These are phyloP conservation scores for Camellia oleifera DNA, from an alignment of 179 eudicot genomes.

Conservation along the genomic window DNA sequence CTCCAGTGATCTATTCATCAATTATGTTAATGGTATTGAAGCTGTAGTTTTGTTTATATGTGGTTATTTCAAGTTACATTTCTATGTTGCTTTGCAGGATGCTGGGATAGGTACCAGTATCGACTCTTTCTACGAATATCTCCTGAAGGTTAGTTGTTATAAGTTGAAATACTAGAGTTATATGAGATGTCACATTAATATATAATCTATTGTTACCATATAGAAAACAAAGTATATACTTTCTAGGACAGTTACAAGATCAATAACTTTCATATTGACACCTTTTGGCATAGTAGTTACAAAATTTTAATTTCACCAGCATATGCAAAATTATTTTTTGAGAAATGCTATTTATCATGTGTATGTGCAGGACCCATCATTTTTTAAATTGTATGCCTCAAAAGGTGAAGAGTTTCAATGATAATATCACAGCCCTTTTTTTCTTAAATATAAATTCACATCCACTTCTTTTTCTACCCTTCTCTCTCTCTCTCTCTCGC, in stretches of 20 bases:
- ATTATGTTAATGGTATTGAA: neutral
- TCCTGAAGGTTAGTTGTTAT: slow-evolving; percentile 70
- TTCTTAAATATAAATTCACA: no score
- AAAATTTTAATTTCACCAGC: neutral
- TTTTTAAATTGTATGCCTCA: no score
- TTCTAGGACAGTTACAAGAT: neutral
- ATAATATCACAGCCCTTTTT: no score
- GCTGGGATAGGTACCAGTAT: slow-evolving; percentile 99
- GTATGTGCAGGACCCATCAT: no score
- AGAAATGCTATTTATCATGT: no score
- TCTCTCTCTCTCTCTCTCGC: no score
- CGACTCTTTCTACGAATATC: slow-evolving; percentile 98
- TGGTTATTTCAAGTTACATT: neutral
- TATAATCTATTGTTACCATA: neutral
- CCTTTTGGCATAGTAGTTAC: neutral
- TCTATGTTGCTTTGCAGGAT: slow-evolving; percentile 58
- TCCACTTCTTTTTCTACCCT: no score
- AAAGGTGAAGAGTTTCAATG: no score
- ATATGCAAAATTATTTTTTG: neutral
- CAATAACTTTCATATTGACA: neutral
- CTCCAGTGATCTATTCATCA: neutral
- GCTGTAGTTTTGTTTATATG: slow-evolving; percentile 8
- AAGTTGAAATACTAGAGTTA: slow-evolving; percentile 13
- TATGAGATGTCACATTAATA: slow-evolving; percentile 1
- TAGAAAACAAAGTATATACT: neutral